These are phyloP conservation scores for Neurospora sp. DNA, from an alignment of 495 filamentous ascomycete species.

Conservation along the genomic window DNA sequence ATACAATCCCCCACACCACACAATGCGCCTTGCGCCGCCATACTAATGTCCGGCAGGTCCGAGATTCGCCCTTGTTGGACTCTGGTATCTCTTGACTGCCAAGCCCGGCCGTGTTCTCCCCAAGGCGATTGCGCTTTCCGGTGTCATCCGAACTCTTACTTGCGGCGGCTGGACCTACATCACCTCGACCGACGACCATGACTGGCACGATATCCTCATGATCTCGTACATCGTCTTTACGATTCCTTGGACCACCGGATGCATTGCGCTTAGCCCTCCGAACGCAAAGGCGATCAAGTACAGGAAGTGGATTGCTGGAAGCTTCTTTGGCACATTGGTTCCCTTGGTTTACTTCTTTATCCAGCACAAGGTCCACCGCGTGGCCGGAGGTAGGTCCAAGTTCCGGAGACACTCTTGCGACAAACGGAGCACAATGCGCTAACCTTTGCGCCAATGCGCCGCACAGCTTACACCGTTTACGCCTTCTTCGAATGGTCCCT, in stretches of 20 bases:
- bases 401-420: background rate
- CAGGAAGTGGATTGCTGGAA: slow-evolving; percentile 69
- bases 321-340: slow-evolving; percentile 85
- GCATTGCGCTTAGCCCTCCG: slow-evolving; percentile 76
- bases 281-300: slow-evolving; percentile 81
- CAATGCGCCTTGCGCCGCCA: background rate
- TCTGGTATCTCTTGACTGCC: slow-evolving; percentile 87
- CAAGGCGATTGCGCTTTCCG: slow-evolving; percentile 70
- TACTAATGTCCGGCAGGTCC: slow-evolving; percentile 46
- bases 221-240: slow-evolving; percentile 94
- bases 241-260: slow-evolving; percentile 90
- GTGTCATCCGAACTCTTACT: slow-evolving; percentile 80
- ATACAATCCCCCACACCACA: background rate
- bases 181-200: slow-evolving; percentile 95
- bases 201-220: slow-evolving; percentile 99
- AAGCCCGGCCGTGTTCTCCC: slow-evolving; percentile 63
- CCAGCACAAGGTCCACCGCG: slow-evolving; percentile 94
- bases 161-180: slow-evolving; percentile 99
- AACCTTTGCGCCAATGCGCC: slow-evolving; percentile 9
- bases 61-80: slow-evolving; percentile 79
- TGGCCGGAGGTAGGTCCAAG: slow-evolving; percentile 70
- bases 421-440: background rate
- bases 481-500: slow-evolving; percentile 97
- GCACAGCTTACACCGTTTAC: slow-evolving; percentile 89
- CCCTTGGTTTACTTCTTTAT: slow-evolving; percentile 96